Evolutionary conservation across 2,329 filamentous ascomycete species (phyloP).

Genomic region (Colletotrichum sp.): DNA sequence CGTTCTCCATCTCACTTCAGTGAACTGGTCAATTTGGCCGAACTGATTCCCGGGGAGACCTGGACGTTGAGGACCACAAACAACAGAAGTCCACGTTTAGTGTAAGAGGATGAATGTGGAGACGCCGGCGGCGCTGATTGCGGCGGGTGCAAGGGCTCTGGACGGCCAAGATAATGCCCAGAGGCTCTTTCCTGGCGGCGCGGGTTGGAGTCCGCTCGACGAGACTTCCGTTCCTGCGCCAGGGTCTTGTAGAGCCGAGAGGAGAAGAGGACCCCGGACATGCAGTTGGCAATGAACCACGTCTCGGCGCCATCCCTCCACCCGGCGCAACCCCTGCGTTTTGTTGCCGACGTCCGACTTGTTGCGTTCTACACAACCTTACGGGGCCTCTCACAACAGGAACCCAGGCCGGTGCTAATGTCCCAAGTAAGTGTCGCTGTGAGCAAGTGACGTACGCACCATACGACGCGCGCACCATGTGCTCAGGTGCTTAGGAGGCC

Average conservation of each 20-base stretch:
- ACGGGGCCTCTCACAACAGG: neutral
- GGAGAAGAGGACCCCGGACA: neutral
- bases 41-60: neutral
- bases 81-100: neutral
- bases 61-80: neutral
- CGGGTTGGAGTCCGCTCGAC: neutral
- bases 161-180: constrained; percentile 10
- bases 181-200: neutral
- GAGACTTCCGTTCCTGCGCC: neutral
- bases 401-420: neutral
- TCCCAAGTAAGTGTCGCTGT: neutral
- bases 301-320: neutral
- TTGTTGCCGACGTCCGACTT: neutral
- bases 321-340: neutral
- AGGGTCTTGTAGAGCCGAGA: neutral
- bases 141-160: neutral
- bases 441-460: constrained; percentile 14
- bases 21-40: neutral
- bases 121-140: neutral
- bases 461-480: neutral
- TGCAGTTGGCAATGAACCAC: neutral
- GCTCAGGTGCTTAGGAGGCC: constrained; percentile 6
- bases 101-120: neutral
- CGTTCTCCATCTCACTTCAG: neutral
- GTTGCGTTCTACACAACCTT: neutral